Percentiles rank a stretch among this genome's conserved stretches.
Evolutionary conservation across 306 rosid genomes (phyloP).

Genomic region (Medicago lupulina): DNA sequence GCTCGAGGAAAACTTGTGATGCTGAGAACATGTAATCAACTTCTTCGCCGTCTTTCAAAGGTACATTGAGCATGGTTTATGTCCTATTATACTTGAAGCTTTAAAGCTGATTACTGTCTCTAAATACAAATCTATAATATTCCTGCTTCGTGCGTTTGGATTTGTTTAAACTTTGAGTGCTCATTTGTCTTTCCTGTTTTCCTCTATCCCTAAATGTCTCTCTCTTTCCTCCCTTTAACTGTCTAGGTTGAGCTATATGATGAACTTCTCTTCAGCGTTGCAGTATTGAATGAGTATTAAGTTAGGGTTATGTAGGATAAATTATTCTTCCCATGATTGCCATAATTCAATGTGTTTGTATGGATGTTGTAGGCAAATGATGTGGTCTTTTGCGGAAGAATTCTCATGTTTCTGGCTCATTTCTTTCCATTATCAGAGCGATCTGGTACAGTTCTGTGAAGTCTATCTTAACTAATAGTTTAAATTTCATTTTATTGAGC

Average conservation of each 20-base stretch:
- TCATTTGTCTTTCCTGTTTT: constrained; percentile 8
- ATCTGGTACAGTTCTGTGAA: constrained; percentile 64
- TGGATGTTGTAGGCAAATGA: constrained; percentile 76
- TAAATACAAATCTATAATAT: background rate
- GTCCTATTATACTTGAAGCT: background rate
- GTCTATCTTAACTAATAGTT: constrained; percentile 29
- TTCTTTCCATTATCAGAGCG: constrained; percentile 96
- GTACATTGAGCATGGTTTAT: constrained; percentile 46
- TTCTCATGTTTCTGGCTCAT: constrained; percentile 96
- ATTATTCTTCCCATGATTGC: constrained; percentile 3
- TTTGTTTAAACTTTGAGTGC: constrained; percentile 2
- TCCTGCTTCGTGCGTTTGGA: constrained; percentile 1
- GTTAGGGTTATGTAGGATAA: constrained; percentile 9
- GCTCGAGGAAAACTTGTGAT: constrained; percentile 98
- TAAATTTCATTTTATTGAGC: constrained; percentile 36
- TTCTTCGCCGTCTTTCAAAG: constrained; percentile 98
- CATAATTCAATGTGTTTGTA: constrained; percentile 26
- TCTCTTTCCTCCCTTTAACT: background rate
- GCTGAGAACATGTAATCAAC: constrained; percentile 98
- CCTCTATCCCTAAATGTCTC: background rate
- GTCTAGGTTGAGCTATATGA: background rate
- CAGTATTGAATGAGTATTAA: constrained; percentile 8
- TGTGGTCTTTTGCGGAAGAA: constrained; percentile 96
- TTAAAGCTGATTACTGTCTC: background rate
- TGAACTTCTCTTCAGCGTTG: background rate